Percentiles rank a stretch among this genome's conserved stretches.
phyloP scores from a whole-genome alignment of 345 rosid genomes.

The Triadica sebifera region DNA sequence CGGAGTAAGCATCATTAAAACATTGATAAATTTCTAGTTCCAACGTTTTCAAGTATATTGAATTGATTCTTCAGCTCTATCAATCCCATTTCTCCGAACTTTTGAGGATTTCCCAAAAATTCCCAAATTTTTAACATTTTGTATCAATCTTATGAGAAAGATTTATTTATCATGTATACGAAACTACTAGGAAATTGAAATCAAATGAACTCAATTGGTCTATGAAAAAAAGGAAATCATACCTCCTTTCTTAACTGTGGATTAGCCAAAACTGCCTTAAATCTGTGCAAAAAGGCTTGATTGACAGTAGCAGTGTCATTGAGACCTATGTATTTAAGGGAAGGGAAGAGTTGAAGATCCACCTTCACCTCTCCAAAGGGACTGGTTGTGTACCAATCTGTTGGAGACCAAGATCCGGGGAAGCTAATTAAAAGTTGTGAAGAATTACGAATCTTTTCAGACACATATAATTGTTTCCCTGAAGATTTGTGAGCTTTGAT shows the following conservation, averaged over 20 bases:
- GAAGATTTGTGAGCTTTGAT: slow-evolving; percentile 32
- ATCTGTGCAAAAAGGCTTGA: slow-evolving; percentile 49
- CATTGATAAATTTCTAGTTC: neutral
- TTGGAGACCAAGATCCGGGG: slow-evolving; percentile 43
- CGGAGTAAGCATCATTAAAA: neutral
- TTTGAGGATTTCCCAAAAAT: too few relatives aligned
- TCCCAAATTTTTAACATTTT: too few relatives aligned
- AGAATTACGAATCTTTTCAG: slow-evolving; percentile 17
- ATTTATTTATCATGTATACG: too few relatives aligned
- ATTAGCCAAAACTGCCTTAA: slow-evolving; percentile 20
- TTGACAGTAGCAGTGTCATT: slow-evolving; percentile 52
- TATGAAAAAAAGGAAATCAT: neutral
- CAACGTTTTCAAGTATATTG: neutral
- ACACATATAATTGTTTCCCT: slow-evolving; percentile 25
- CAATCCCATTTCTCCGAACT: neutral
- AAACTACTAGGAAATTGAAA: neutral
- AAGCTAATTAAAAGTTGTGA: slow-evolving; percentile 45
- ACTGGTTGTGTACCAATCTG: slow-evolving; percentile 33
- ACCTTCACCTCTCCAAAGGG: slow-evolving; percentile 58
- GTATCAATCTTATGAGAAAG: too few relatives aligned
- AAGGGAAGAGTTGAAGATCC: slow-evolving; percentile 43
- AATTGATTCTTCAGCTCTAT: neutral
- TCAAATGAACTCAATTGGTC: neutral
- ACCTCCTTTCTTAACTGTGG: slow-evolving; percentile 43
- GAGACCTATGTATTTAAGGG: slow-evolving; percentile 55